A percentile compares a stretch with the other conserved stretches of the same genome.
phyloP scores from a whole-genome alignment of 1,284 basidiomycete genomes.

The Ustilago vetiveriae region DNA sequence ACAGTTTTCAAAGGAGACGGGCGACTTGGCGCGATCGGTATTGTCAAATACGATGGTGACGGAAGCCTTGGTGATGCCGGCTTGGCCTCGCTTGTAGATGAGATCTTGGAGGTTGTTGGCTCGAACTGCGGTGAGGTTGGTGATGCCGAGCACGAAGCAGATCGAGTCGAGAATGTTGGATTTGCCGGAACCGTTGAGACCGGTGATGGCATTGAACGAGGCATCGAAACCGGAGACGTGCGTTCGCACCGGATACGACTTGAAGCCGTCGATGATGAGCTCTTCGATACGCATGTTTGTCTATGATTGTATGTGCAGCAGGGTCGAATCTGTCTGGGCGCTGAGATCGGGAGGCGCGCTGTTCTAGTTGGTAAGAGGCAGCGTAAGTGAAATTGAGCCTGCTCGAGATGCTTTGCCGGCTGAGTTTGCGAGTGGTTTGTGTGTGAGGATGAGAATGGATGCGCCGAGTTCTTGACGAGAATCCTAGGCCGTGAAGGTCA shows the following conservation, averaged over 20 bases:
- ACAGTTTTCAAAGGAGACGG: conserved; percentile 82
- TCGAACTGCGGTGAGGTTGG: conserved; percentile 72
- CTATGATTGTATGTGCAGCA: not conserved
- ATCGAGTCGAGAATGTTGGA: conserved; percentile 71
- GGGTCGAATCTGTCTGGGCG: no score
- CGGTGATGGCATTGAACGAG: conserved; percentile 97
- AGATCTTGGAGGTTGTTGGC: conserved; percentile 96
- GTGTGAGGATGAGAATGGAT: no score
- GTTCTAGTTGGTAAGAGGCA: no score
- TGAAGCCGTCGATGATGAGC: conserved; percentile 70
- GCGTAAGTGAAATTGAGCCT: no score
- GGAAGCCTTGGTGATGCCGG: conserved; percentile 94
- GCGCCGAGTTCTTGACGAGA: no score
- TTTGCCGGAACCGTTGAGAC: conserved; percentile 78
- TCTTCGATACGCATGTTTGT: conserved; percentile 68
- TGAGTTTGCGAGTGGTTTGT: no score
- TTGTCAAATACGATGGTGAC: conserved; percentile 99
- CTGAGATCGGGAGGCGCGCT: no score
- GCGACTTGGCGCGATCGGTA: conserved; percentile 86
- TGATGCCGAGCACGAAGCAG: conserved; percentile 66
- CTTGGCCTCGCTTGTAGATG: conserved; percentile 97
- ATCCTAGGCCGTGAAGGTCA: no score
- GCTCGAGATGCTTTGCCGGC: no score
- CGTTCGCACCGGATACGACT: conserved; percentile 86
- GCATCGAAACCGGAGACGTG: conserved; percentile 94